Evolutionary conservation across 1,284 basidiomycete species (phyloP), one percentile per base, ranked within the genome.

Genomic region (Cerrena zonata): DNA sequence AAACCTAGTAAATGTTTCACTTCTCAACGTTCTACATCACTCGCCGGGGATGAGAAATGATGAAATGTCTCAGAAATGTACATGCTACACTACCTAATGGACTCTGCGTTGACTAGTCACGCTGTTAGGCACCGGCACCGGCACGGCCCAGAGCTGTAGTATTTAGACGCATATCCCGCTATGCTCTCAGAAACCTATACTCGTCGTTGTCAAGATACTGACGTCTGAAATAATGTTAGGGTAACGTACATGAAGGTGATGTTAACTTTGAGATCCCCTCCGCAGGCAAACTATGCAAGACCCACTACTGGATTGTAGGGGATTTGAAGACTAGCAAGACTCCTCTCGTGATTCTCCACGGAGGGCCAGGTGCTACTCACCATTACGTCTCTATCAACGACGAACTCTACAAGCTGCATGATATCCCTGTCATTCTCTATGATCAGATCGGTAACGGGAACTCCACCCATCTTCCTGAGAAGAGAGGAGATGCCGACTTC

Each of bases 361-460:
- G 75, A 19, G 72, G 75, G 0, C 75, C 75, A 0, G 77, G 77
- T 13, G 47, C 69, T 25, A 59, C 66, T 0, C 69, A 76, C 51
- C 59, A 69, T 47, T 77, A 78, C 58, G 54, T 79, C 50, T 59
- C 69, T 40, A 65, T 67, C n/a, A 58, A 73, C 50, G 54, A 52
- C 46, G 65, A 72, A 30, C 65, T 74, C 51, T 41, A 49, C 30
- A 22, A 48, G 42, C 51, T 34, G 1, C 37, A 58, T 53, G 44
- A 41, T 34, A 68, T 73, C 38, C 75, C 75, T 0, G 62, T 79
- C 55, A 55, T 80, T 39, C 56, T 79, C 50, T 79, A 79, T 58
- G 78, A 79, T 56, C 78, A 79, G 59, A 55, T 79, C 41, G 79
- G 77, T 7, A 70, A 60, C 47, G 76, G 72, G 2, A 52, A 58